Conservation (phyloP, 148 eudicot species). For the Pharnaceum exiguum region DNA sequence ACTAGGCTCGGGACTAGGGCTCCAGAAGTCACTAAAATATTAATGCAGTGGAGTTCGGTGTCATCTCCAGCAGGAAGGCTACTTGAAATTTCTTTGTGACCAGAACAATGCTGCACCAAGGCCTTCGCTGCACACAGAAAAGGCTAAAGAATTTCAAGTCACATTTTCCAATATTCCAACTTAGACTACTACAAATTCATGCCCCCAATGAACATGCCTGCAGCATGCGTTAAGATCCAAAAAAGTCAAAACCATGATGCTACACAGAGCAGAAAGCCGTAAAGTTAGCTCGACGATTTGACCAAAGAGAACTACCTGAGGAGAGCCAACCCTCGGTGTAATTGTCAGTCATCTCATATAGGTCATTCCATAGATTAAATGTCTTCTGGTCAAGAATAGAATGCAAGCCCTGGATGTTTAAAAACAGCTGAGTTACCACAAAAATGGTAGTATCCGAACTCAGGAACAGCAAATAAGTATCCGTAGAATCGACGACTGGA, state of each 20-base stretch:
- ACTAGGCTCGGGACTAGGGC: constrained; percentile 86
- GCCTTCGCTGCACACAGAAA: constrained; percentile 56
- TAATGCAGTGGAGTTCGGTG: constrained; percentile 36
- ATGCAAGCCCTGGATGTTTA: constrained; percentile 61
- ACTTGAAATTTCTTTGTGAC: constrained; percentile 21
- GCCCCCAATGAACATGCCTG: too few relatives aligned
- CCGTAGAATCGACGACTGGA: too few relatives aligned
- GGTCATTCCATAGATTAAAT: constrained; percentile 54
- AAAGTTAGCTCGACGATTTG: background rate
- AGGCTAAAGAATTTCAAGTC: background rate
- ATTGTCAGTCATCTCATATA: constrained; percentile 69
- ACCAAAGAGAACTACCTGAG: constrained; percentile 45
- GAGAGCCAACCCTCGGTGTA: constrained; percentile 93
- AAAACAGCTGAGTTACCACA: constrained; percentile 11
- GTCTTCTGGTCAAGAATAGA: constrained; percentile 45
- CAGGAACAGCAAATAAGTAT: too few relatives aligned
- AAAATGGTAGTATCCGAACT: too few relatives aligned
- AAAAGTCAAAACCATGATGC: background rate
- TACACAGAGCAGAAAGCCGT: background rate
- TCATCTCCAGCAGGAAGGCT: constrained; percentile 17
- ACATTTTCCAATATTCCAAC: background rate
- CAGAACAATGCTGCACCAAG: constrained; percentile 72
- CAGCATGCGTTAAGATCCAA: too few relatives aligned
- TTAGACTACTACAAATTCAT: background rate
- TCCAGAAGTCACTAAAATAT: constrained; percentile 80